phyloP scores from a whole-genome alignment of 495 filamentous ascomycete genomes.

The Hypoxylon lenormandii region DNA sequence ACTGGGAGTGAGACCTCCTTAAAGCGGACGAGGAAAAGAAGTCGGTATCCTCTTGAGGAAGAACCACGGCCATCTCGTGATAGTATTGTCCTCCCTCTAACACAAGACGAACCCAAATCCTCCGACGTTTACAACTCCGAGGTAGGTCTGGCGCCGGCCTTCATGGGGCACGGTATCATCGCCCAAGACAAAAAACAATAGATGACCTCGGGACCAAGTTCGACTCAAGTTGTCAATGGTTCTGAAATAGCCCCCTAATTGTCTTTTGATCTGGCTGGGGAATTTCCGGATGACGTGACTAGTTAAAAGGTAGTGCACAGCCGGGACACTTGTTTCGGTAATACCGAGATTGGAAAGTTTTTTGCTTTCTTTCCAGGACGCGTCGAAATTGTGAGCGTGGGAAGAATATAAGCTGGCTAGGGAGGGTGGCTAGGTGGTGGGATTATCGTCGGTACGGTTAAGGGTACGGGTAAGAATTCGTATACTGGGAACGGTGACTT shows the following conservation, averaged over 20 bases:
- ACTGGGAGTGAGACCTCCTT: constrained; percentile 64
- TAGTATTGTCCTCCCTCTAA: constrained; percentile 3
- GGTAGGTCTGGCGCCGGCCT: constrained; percentile 15
- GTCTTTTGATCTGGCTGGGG: constrained; percentile 11
- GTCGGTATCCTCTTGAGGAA: constrained; percentile 59
- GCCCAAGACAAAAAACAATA: constrained; percentile 21
- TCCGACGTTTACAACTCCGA: constrained; percentile 38
- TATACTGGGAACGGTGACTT: constrained; percentile 21
- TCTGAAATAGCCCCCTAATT: constrained; percentile 1
- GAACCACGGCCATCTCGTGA: constrained; percentile 59
- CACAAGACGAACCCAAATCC: constrained; percentile 28
- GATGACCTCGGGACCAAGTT: constrained; percentile 1
- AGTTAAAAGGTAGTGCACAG: constrained; percentile 13
- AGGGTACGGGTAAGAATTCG: constrained; percentile 1
- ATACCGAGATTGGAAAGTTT: constrained; percentile 16
- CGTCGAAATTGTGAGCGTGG: constrained; percentile 5
- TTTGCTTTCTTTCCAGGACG: not conserved
- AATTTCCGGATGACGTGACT: constrained; percentile 36
- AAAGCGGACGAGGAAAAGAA: constrained; percentile 59
- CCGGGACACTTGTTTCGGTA: constrained; percentile 18
- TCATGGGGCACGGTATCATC: constrained; percentile 37
- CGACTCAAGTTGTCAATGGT: constrained; percentile 5
- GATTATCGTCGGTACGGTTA: constrained; percentile 7
- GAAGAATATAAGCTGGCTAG: constrained; percentile 10
- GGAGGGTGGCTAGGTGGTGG: not conserved